Evolutionary conservation across 495 filamentous ascomycete genomes (phyloP).

Genomic region (Tuber brumale): DNA sequence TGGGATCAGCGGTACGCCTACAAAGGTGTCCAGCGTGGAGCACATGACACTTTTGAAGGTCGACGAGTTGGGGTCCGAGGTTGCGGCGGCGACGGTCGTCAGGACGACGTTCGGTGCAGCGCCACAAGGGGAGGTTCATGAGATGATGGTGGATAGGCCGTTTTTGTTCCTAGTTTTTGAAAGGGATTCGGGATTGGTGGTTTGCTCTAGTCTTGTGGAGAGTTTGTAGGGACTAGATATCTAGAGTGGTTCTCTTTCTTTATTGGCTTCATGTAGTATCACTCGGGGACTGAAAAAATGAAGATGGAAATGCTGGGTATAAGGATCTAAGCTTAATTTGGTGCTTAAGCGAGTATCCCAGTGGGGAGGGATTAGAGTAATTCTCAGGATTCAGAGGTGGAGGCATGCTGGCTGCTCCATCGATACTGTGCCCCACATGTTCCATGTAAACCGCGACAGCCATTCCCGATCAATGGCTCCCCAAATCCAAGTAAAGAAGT

Average conservation of each 20-base stretch:
- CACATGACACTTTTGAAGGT: neutral
- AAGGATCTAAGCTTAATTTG: neutral
- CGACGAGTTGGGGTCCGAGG: slow-evolving; percentile 9
- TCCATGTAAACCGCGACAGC: too few relatives aligned
- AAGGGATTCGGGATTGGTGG: neutral
- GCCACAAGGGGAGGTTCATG: neutral
- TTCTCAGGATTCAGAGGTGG: neutral
- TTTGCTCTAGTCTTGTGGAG: slow-evolving; percentile 6
- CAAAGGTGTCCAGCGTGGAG: neutral
- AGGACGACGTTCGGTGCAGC: neutral
- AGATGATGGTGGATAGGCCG: slow-evolving; percentile 7
- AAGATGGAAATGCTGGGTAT: neutral
- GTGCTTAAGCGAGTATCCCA: neutral
- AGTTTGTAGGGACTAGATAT: neutral
- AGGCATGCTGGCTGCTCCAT: neutral
- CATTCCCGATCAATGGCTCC: neutral
- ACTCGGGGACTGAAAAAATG: neutral
- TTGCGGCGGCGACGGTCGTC: slow-evolving; percentile 3
- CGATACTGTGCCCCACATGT: neutral
- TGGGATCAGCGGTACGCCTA: neutral
- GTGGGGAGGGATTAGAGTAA: neutral
- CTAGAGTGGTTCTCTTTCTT: neutral
- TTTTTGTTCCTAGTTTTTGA: slow-evolving; percentile 11
- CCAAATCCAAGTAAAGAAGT: neutral
- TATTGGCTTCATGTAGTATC: neutral